Base-by-base conservation (phyloP, 768 basidiomycete species). In the Boletus pseudopeckii region DNA sequence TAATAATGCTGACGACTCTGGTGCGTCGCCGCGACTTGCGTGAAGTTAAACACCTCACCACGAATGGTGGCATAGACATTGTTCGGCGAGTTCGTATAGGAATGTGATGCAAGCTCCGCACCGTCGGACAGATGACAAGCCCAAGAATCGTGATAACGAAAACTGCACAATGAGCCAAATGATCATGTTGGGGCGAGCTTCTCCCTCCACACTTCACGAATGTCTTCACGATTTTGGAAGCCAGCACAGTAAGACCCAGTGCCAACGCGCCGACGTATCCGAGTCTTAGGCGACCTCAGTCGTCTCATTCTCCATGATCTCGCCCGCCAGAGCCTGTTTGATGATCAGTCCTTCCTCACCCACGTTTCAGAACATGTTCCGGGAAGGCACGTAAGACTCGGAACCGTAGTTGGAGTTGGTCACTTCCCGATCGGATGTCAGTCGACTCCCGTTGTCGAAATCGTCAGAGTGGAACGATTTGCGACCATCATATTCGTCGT, bases 141-240 rank as follows among this genome's bases (percentile, higher is more conserved):
- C 92, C 92, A 28, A 98, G 77, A 26, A 95, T 71, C 9, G 91
- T 92, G 64, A 98, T 95, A 63, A 98, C 89, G 70, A 99, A 98
- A 44, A 94, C 79, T 1, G 92, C 86, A 61, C 83, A 84, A 18
- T 71, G 65, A 97, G 83, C 96, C 94, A 98, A 62, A 99, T 98
- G 72, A 99, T 76, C 54, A 99, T 71, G 71, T 98, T 98, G 65
- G 81, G 4, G 92, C 91, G 1, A 98, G 77, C 71, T 99, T 98
- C 73, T 98, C 97, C 54, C 96, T 77, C 97, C 97, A 99, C 1
- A 96, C 97, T 70, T 98, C 93, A 24, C 88, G 84, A 22, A 99
- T 79, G 63, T 99, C 97, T 57, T 87, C 70, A 9, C 96, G 87
- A 74, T 98, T 97, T 99, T 48, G 98, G 75, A 14, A 90, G 67